Conservation (phyloP, 257 asterid species). For the Fraxinus quadrangulata region DNA sequence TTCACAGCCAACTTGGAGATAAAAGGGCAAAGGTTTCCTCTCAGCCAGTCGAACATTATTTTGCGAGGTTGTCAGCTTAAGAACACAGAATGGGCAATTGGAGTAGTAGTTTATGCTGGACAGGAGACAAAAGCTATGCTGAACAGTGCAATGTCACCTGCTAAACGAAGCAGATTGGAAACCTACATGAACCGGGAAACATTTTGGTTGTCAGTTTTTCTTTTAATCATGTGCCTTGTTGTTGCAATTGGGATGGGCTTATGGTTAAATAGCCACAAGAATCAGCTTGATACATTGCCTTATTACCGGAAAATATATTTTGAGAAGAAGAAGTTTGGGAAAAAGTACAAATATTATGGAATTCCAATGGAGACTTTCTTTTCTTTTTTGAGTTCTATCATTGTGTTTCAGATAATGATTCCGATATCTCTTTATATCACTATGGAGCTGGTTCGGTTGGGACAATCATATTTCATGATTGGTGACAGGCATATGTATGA, state of each 20-base stretch:
- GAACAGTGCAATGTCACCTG: constrained; percentile 87
- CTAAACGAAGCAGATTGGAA: constrained; percentile 95
- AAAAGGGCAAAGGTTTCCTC: constrained; percentile 65
- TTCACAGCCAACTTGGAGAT: constrained; percentile 93
- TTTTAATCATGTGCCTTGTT: constrained; percentile 79
- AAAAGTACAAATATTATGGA: constrained; percentile 75
- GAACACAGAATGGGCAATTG: constrained; percentile 94
- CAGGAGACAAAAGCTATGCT: constrained; percentile 97
- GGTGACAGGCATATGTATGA: constrained; percentile 91
- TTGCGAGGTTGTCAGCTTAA: constrained; percentile 98
- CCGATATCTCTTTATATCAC: constrained; percentile 97
- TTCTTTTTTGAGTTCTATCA: constrained; percentile 90
- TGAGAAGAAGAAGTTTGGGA: constrained; percentile 53
- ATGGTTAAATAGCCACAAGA: constrained; percentile 72
- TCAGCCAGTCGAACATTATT: constrained; percentile 89
- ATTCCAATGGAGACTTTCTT: constrained; percentile 91
- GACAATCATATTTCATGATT: constrained; percentile 98
- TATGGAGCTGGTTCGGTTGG: constrained; percentile 98
- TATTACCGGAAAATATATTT: constrained; percentile 78
- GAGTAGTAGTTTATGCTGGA: constrained; percentile 98
- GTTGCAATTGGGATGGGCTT: constrained; percentile 88
- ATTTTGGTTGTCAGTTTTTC: constrained; percentile 86
- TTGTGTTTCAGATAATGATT: constrained; percentile 98
- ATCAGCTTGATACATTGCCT: constrained; percentile 79
- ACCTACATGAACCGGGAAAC: constrained; percentile 96